phyloP scores from a whole-genome alignment of 176 grass and related monocot genomes.

The Zizania latifolia region DNA sequence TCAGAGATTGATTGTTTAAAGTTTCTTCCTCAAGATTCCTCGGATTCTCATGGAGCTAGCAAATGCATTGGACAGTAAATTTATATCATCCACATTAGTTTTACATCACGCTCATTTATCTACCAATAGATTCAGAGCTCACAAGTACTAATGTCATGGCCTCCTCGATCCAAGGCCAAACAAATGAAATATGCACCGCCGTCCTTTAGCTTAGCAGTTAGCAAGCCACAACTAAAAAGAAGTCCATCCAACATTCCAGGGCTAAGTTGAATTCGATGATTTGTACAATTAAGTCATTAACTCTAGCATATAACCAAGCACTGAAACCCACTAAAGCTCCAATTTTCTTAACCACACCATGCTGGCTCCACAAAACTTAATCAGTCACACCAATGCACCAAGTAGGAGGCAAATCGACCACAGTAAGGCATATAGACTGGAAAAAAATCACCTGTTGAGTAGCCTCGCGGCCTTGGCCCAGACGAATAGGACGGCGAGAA shows the following conservation, averaged over 20 bases:
- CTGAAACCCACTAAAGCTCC: too few species aligned
- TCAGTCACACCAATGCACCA: too few species aligned
- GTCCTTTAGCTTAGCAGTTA: background rate
- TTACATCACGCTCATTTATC: background rate
- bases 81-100: background rate
- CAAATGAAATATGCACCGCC: background rate
- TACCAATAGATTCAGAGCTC: background rate
- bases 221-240: too few species aligned
- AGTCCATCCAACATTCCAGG: background rate
- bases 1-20: too few species aligned
- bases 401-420: background rate
- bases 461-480: slow-evolving; percentile 48
- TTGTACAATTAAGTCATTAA: background rate
- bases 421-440: background rate
- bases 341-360: background rate
- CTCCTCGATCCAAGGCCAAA: background rate
- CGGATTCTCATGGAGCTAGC: too few species aligned
- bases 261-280: background rate
- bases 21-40: too few species aligned
- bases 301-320: too few species aligned
- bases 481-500: slow-evolving; percentile 54
- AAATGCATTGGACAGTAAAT: too few species aligned
- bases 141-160: background rate
- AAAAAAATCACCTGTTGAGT: slow-evolving; percentile 35
- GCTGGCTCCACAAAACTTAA: background rate